Base-by-base conservation (phyloP, 345 rosid genomes). In the Isatis tinctoria region DNA sequence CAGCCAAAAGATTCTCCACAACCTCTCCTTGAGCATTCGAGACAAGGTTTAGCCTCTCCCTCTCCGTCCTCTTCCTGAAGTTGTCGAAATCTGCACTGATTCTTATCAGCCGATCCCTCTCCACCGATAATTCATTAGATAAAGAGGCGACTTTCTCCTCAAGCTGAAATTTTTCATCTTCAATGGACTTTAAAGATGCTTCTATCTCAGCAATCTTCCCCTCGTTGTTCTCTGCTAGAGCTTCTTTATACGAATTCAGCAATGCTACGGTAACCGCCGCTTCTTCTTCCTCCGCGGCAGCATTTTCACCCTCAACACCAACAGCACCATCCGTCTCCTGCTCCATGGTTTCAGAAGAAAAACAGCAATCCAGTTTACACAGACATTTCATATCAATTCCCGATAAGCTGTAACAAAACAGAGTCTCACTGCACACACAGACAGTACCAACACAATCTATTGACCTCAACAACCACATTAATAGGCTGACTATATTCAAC, bases 31-130 rank as follows among this genome's bases (percentile, higher is more conserved):
- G 93, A 74, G 97, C 91, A 86, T 90, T 92, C 54, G 90, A 57
- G 47, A 92, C 90, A 77, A 92, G 56, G 22, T 92, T 86, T 65
- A 88, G 87, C 64, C 97, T 90, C 36, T 95, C 99, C 73, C 85
- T 85, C 60, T 95, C 96, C 2, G 93, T 92, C 70, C 97, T 92
- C 87, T 87, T 95, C 61, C 99, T 87, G 75, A 95, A 95, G 83
- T 95, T 95, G 75, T 92, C 99, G 36, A 95, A 95, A 82, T 95
- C 97, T 1, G 97, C 97, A 80, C 97, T 84, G 30, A 95, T 87
- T 83, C 97, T 84, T 73, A 95, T 81, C 74, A 87, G 41, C 63
- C 97, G 87, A 39, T 84, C 97, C 83, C 66, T 90, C 81, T 88
- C 96, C n/a, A 54, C 59, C 0, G 91, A 79, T 36, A 92, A 54